These are phyloP conservation scores for Neofusicoccum kwambonambiense DNA, from an alignment of 2,329 filamentous ascomycete species.

Conservation along the genomic window DNA sequence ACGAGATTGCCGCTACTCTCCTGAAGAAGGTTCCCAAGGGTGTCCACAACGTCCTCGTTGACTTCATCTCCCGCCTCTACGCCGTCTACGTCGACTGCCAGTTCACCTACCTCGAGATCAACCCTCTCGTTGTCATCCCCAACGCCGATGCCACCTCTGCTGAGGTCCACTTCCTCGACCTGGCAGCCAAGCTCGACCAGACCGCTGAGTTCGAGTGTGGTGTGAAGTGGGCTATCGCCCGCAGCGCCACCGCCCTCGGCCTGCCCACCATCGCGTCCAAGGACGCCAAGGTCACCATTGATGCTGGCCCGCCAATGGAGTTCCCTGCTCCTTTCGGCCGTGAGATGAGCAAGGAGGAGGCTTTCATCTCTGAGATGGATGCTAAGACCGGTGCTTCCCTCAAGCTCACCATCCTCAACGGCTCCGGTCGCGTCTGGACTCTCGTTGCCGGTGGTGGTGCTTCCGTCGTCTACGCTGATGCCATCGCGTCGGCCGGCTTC, in stretches of 20 bases:
- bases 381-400: constrained; percentile 99
- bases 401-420: constrained; percentile 95
- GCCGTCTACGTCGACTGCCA: constrained; percentile 99
- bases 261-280: constrained; percentile 62
- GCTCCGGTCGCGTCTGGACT: constrained; percentile 92
- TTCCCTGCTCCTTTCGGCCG: constrained; percentile 99
- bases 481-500: constrained; percentile 94
- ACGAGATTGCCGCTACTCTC: constrained; percentile 80
- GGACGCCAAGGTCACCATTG: constrained; percentile 81
- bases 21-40: constrained; percentile 92
- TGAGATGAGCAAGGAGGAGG: constrained; percentile 98
- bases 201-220: constrained; percentile 99
- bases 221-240: constrained; percentile 97
- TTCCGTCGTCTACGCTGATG: constrained; percentile 97
- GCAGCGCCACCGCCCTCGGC: constrained; percentile 84
- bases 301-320: constrained; percentile 96
- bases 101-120: constrained; percentile 99
- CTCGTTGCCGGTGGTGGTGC: constrained; percentile 98
- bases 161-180: constrained; percentile 94
- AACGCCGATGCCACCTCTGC: constrained; percentile 90
- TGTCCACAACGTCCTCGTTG: constrained; percentile 95
- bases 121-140: constrained; percentile 96
- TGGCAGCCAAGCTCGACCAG: constrained; percentile 98
- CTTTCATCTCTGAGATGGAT: constrained; percentile 97
- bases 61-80: constrained; percentile 98